Evolutionary conservation across 208 protist genomes (phyloP), one percentile per base, ranked within the genome.

Genomic region (Wallacemonas sp.): DNA sequence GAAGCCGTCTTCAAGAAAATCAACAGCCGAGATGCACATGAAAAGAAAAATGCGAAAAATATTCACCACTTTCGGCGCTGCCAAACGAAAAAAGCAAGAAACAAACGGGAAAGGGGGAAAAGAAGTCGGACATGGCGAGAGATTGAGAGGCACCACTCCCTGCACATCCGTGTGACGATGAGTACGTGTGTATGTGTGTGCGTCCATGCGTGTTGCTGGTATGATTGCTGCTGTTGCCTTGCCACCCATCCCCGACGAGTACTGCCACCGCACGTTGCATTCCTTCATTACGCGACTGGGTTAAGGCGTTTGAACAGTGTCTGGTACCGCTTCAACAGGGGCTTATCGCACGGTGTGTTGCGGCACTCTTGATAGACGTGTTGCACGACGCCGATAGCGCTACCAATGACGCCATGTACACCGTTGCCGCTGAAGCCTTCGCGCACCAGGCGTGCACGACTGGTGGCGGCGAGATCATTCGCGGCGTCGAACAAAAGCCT

Each of bases 271-370:
- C n/a, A n/a, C n/a, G n/a, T n/a, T n/a, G n/a, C n/a, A n/a, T n/a
- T n/a, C n/a, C n/a, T n/a, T n/a, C n/a, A n/a, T 17, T 22, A 29
- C 17, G 26, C 29, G 55, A 48, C 15, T 8, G 59, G 34, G 38
- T 38, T 39, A n/a, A 76, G 33, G 29, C 41, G 21, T 22, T 46
- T 53, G 60, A 81, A 70, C 15, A 79, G 45, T 34, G 60, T 21
- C 27, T 71, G 71, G 30, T 77, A 77, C 12, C 71, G 71, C 38
- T 77, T 57, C 41, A 77, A 42, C 24, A 77, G 54, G 19, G 30
- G 50, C 50, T 57, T 57, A 32, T 57, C 50, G 32, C 50, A 57
- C 13, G 24, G 50, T 6, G 32, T 39, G 29, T 6, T 27, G 10
- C 50, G 32, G 50, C 50, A 39, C 29, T 57, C 30, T 32, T 57